Evolutionary conservation across 768 basidiomycete genomes (phyloP).

Genomic region (Astraeus odoratus): DNA sequence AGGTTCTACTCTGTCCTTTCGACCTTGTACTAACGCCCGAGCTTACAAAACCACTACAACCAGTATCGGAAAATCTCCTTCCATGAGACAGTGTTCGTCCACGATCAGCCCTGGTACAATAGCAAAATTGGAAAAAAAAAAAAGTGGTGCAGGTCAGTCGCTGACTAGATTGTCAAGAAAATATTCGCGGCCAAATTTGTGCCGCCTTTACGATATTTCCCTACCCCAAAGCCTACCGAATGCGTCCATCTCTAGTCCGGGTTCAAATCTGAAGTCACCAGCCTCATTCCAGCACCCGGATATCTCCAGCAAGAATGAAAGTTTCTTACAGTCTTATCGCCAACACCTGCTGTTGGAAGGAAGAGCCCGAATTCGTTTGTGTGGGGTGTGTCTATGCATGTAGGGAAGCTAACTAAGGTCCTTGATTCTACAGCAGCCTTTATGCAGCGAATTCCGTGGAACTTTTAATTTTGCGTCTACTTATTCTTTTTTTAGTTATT

Average conservation of each 20-base stretch:
- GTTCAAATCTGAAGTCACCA: conserved; percentile 18
- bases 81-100: conserved; percentile 19
- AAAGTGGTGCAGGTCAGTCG: not conserved
- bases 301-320: conserved; percentile 3
- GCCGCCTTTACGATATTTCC: not conserved
- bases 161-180: conserved; percentile 1
- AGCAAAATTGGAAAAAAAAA: conserved; percentile 4
- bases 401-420: not conserved
- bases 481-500: too few species aligned
- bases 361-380: not conserved
- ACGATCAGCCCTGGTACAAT: conserved; percentile 14
- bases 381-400: too few species aligned
- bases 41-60: conserved; percentile 7
- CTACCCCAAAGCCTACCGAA: not conserved
- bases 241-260: conserved; percentile 11
- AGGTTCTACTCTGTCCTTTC: not conserved
- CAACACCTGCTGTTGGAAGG: not conserved
- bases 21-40: conserved; percentile 2
- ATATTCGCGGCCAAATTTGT: not conserved
- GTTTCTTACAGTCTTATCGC: too few species aligned
- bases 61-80: conserved; percentile 13
- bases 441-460: not conserved
- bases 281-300: conserved; percentile 12
- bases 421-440: not conserved
- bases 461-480: too few species aligned